Evolutionary conservation across 1,284 basidiomycete genomes (phyloP).

Genomic region (Fomitopsis pinicola): DNA sequence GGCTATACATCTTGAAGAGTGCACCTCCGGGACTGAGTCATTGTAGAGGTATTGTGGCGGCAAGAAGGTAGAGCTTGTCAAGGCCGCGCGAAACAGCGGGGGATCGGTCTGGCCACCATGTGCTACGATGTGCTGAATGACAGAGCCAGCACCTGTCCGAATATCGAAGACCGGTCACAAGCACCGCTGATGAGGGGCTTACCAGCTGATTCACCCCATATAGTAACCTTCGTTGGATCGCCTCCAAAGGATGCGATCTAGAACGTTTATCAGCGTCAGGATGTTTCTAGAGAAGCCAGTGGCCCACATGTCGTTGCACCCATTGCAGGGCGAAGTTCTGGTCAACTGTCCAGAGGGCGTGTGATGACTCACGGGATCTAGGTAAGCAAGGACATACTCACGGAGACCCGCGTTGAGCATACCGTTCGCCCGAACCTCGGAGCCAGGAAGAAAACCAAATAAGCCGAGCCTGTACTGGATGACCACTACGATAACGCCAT

Average conservation of each 20-base stretch:
- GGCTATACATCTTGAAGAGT: too few species aligned
- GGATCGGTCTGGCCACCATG: background rate
- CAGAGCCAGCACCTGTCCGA: background rate
- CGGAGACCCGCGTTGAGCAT: background rate
- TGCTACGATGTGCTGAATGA: background rate
- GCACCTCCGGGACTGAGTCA: background rate
- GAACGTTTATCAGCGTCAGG: background rate
- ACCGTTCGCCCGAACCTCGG: background rate
- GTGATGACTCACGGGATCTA: too few species aligned
- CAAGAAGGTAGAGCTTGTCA: background rate
- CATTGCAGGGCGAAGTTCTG: constrained; percentile 1
- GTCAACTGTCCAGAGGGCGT: background rate
- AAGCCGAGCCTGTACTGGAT: background rate
- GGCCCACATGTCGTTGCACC: background rate
- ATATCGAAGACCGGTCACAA: too few species aligned
- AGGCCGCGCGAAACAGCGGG: background rate
- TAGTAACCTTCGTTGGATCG: background rate
- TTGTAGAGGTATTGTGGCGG: background rate
- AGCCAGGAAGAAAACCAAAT: background rate
- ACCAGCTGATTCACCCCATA: background rate
- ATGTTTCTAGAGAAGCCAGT: background rate
- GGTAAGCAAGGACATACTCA: background rate
- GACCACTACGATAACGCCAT: background rate
- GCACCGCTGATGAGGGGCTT: background rate
- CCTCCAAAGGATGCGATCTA: background rate